Base-by-base conservation (phyloP, 768 basidiomycete species). In the Kwoniella sp. region DNA sequence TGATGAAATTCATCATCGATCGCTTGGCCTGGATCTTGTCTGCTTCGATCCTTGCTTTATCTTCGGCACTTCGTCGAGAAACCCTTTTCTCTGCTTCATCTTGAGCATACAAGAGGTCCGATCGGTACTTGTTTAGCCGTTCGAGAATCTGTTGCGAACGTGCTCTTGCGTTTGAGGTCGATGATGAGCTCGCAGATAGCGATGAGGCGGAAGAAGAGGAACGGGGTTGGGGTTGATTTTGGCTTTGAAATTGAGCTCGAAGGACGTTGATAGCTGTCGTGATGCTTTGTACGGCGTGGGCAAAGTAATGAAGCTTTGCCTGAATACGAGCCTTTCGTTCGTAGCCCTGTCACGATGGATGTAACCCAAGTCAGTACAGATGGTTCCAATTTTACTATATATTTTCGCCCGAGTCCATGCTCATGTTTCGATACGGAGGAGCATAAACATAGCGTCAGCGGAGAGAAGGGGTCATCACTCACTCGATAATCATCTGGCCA, bases 401-500 rank as follows among this genome's bases (percentile, higher is more conserved):
- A 3, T 9, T 44, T 44, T 19, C 40, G n/a, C n/a, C n/a, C n/a
- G n/a, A n/a, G n/a, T n/a, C n/a, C n/a, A n/a, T n/a, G n/a, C n/a
- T n/a, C n/a, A n/a, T n/a, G n/a, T n/a, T n/a, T n/a, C n/a, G n/a
- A n/a, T n/a, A n/a, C n/a, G n/a, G n/a, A n/a, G n/a, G n/a, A n/a
- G n/a, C n/a, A n/a, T n/a, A n/a, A n/a, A n/a, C n/a, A n/a, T n/a
- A n/a, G n/a, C n/a, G n/a, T n/a, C n/a, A n/a, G n/a, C n/a, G n/a
- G 40, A 19, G 3, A 9, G 40, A 9, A 44, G 15, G 19, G 27
- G 21, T n/a, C n/a, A n/a, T n/a, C n/a, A n/a, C 48, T 27, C 48
- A 67, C 66, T 27, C 57, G 22, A 24, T 55, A 57, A 52, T 55
- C 50, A 12, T 63, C 22, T 12, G 55, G 55, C 26, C 61, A 58